These are phyloP conservation scores for Sistotremastrum suecicum DNA, from an alignment of 768 basidiomycete genomes.

Conservation along the genomic window DNA sequence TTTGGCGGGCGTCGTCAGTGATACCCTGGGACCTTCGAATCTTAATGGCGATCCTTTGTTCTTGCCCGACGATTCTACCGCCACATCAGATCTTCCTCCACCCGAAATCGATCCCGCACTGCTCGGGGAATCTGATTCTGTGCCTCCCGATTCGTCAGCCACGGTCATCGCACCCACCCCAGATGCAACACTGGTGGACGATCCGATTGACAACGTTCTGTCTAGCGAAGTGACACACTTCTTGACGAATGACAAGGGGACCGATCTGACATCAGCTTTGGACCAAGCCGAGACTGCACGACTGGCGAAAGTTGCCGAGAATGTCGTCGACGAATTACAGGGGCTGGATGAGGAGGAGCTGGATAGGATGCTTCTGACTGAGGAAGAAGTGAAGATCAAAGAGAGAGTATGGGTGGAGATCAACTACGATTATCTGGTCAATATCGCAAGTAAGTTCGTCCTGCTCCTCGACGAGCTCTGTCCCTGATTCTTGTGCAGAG, in stretches of 20 bases:
- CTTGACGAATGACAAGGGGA: constrained; percentile 46
- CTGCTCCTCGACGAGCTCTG: constrained; percentile 2
- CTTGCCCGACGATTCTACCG: constrained; percentile 1
- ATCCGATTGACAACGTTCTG: constrained; percentile 45
- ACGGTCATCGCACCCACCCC: constrained; percentile 6
- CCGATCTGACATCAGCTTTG: constrained; percentile 44
- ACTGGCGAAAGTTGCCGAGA: constrained; percentile 30
- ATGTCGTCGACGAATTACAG: constrained; percentile 43
- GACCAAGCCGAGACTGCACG: constrained; percentile 55
- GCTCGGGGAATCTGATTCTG: constrained; percentile 2
- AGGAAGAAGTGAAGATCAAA: constrained; percentile 73
- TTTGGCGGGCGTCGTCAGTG: constrained; percentile 27
- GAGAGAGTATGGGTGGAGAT: constrained; percentile 91
- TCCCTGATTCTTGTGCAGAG: constrained; percentile 19
- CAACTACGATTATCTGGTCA: constrained; percentile 82
- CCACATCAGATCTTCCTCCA: not conserved
- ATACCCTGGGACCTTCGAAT: constrained; percentile 9
- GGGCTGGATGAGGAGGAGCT: constrained; percentile 89
- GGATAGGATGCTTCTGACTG: constrained; percentile 61
- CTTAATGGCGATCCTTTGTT: constrained; percentile 42
- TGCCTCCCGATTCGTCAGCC: not conserved
- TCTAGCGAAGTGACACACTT: constrained; percentile 58
- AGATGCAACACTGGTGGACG: constrained; percentile 32
- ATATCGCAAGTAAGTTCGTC: constrained; percentile 54
- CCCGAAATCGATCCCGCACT: not conserved